A percentile compares a stretch with the other conserved stretches of the same genome.
Conservation (phyloP, 73 alveolate species). For the Diophrys sp. region DNA sequence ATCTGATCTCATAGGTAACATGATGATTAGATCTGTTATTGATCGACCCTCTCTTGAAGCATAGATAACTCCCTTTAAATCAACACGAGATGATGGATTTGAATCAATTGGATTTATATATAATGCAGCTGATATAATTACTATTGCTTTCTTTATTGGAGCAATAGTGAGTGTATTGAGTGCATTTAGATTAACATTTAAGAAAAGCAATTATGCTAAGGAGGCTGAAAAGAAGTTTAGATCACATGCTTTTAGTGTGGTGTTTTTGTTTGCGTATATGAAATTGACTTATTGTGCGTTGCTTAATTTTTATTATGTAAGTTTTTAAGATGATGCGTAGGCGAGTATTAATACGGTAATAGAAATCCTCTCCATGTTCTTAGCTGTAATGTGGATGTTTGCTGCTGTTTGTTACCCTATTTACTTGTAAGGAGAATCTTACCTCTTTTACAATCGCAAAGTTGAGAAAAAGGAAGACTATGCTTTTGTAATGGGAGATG, state of each 20-base stretch:
- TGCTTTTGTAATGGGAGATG: background rate
- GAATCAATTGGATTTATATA: slow-evolving; percentile 5
- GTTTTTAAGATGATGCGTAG: background rate
- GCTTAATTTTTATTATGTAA: background rate
- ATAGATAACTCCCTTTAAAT: background rate
- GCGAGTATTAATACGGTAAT: background rate
- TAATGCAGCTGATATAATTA: slow-evolving; percentile 3
- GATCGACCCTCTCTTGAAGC: background rate
- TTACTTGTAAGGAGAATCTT: background rate
- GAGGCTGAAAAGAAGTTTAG: background rate
- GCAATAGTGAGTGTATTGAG: background rate
- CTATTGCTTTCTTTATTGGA: background rate
- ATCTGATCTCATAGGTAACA: background rate
- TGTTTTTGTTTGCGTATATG: background rate
- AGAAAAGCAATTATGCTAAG: background rate
- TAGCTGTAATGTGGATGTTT: background rate
- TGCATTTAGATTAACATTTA: background rate
- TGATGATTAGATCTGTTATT: background rate
- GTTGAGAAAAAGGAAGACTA: background rate
- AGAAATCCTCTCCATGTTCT: background rate
- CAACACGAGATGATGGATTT: background rate
- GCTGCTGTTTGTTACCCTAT: background rate
- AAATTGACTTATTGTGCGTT: background rate
- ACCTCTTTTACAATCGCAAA: background rate
- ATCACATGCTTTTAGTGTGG: too few species aligned